Evolutionary conservation across 176 grass and related monocot species (phyloP), one percentile per base, ranked within the genome.

Genomic region (Carex pumila): DNA sequence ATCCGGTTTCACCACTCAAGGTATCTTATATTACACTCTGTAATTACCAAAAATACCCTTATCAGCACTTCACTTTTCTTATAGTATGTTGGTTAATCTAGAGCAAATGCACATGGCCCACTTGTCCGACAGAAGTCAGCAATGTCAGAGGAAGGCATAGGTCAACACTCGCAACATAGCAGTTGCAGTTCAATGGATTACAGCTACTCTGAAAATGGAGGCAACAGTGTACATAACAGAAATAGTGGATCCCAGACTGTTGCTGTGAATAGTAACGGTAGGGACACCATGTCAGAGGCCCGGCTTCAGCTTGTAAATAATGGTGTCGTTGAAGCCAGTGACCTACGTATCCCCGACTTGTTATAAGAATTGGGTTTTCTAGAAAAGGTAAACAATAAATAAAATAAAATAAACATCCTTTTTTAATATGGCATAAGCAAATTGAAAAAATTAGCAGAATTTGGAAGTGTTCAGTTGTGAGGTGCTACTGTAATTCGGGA

Each of bases 221-320:
- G 70, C 74, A 85, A 84, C 86, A 67, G 77, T 98, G 92, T 93
- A 95, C 87, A 91, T 98, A 94, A 80, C 79, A 61, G 64, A 52
- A 75, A 21, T 67, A 52, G 88, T 83, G 80, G 55, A 74, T 84
- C 79, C 80, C 87, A 83, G 86, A 86, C 25, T 77, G 80, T 88
- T 94, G 32, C 88, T 47, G 4, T 64, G 6, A 81, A 13, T n/a
- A 82, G 12, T 34, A 56, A 89, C 80, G 93, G 79, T 79, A 83
- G 87, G 82, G 88, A 79, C 89, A 85, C 87, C 52, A 87, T 87
- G 85, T 90, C 62, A 65, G 85, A 91, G 89, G 85, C 89, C 80
- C 91, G 81, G 86, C 88, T 95, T 79, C 89, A 84, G 87, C 89
- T 81, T 98, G 93, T 95, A 95, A 83, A 95, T 93, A 93, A 86